Percentiles rank a stretch among this genome's conserved stretches.
Conservation (phyloP, 179 eudicot genomes). For the Drosera spatulata region DNA sequence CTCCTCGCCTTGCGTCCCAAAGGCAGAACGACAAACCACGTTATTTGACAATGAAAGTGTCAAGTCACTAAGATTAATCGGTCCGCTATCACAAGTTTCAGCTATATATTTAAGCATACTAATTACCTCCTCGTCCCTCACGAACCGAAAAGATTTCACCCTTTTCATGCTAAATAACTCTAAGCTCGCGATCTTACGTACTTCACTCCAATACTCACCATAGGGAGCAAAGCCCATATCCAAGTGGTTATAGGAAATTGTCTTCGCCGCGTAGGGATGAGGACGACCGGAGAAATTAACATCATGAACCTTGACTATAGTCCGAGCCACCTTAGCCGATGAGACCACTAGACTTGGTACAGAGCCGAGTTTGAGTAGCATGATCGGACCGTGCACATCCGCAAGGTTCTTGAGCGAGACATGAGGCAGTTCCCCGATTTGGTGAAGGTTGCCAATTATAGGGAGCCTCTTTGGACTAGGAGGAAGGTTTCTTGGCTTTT, state of each 20-base stretch:
- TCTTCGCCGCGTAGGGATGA: not conserved
- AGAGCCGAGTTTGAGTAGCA: conserved; percentile 5
- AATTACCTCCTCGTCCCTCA: not conserved
- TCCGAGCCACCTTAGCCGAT: not conserved
- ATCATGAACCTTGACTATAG: not conserved
- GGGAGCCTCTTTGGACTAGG: conserved; percentile 1
- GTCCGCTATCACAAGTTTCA: too few species aligned
- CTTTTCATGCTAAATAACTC: not conserved
- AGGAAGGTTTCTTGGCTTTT: too few species aligned
- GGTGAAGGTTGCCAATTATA: conserved; percentile 1
- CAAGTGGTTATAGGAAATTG: not conserved
- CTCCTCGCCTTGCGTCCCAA: conserved; percentile 20
- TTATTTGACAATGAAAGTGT: not conserved
- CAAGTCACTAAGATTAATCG: not conserved
- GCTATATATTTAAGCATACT: not conserved
- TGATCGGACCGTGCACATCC: conserved; percentile 2
- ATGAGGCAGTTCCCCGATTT: not conserved
- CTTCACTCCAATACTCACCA: conserved; percentile 1
- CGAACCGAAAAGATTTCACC: not conserved
- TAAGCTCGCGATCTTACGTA: not conserved
- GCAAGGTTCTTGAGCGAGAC: not conserved
- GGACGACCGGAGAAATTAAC: not conserved
- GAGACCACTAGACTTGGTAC: conserved; percentile 6
- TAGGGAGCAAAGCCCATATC: conserved; percentile 1
- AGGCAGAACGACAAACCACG: conserved; percentile 20